phyloP scores from a whole-genome alignment of 2,329 filamentous ascomycete genomes.

The Bipolaris victoriae region DNA sequence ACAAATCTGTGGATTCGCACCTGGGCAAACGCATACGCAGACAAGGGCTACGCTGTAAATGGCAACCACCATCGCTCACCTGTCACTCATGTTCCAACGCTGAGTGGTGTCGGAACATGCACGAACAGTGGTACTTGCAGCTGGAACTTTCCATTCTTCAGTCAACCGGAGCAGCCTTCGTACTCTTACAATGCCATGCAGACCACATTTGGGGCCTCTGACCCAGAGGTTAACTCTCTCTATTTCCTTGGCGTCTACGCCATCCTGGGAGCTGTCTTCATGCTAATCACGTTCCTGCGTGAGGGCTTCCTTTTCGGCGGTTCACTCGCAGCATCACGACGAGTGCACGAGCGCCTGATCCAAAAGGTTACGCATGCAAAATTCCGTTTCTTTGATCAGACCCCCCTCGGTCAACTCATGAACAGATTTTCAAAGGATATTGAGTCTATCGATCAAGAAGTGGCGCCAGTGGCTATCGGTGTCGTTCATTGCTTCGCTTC shows the following conservation, averaged over 20 bases:
- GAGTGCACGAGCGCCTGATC: constrained; percentile 81
- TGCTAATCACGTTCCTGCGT: constrained; percentile 79
- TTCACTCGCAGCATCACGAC: constrained; percentile 84
- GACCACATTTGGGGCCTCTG: constrained; percentile 47
- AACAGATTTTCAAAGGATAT: constrained; percentile 99
- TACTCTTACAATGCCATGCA: constrained; percentile 49
- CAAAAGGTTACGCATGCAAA: constrained; percentile 82
- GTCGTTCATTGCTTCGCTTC: constrained; percentile 70
- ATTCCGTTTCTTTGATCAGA: constrained; percentile 98
- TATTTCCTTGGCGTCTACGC: constrained; percentile 90
- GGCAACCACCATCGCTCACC: constrained; percentile 44
- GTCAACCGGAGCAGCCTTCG: constrained; percentile 31
- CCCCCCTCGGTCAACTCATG: constrained; percentile 93
- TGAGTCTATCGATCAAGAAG: constrained; percentile 92
- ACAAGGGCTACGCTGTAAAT: constrained; percentile 49
- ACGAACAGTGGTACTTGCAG: constrained; percentile 59
- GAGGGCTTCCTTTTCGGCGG: constrained; percentile 93
- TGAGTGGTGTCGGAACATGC: constrained; percentile 55
- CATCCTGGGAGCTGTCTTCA: constrained; percentile 75
- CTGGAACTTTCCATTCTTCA: constrained; percentile 51
- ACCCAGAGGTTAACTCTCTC: constrained; percentile 71
- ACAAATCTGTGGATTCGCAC: constrained; percentile 94
- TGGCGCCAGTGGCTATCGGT: constrained; percentile 87
- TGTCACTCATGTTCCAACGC: constrained; percentile 52
- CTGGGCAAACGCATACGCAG: constrained; percentile 89